These are phyloP conservation scores for Arthrobotrys pseudoclavata DNA, from an alignment of 2,329 filamentous ascomycete species.

Conservation along the genomic window DNA sequence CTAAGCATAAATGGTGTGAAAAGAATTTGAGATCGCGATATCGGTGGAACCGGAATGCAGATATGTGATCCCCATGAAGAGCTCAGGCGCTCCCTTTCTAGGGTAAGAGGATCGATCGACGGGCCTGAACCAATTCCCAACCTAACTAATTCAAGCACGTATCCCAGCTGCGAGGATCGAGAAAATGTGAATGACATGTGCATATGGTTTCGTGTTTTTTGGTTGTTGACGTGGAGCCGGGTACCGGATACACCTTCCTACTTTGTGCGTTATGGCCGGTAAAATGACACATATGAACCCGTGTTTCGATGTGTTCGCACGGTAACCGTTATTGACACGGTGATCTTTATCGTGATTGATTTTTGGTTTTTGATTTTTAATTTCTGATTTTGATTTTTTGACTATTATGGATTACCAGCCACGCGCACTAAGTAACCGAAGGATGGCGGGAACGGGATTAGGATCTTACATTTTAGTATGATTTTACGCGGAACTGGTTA, in stretches of 20 bases:
- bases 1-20: not conserved
- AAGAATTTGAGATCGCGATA: not conserved
- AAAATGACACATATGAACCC: slow-evolving; percentile 15
- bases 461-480: not conserved
- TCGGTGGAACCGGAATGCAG: not conserved
- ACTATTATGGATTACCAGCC: not conserved
- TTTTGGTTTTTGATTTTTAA: not conserved
- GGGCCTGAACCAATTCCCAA: not conserved
- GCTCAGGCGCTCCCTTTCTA: not conserved
- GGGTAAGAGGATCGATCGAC: not conserved
- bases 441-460: not conserved
- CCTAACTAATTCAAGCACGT: not conserved
- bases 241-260: slow-evolving; percentile 17
- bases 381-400: not conserved
- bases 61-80: not conserved
- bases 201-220: not conserved
- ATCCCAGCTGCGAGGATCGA: not conserved
- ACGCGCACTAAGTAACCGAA: not conserved
- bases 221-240: slow-evolving; percentile 7
- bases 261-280: not conserved
- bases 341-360: not conserved
- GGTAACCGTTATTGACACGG: not conserved
- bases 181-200: slow-evolving; percentile 7
- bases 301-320: slow-evolving; percentile 6
- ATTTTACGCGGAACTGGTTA: not conserved